Base-by-base conservation (phyloP, 352 stramenopile genomes). In the Phytophthora crassamura region DNA sequence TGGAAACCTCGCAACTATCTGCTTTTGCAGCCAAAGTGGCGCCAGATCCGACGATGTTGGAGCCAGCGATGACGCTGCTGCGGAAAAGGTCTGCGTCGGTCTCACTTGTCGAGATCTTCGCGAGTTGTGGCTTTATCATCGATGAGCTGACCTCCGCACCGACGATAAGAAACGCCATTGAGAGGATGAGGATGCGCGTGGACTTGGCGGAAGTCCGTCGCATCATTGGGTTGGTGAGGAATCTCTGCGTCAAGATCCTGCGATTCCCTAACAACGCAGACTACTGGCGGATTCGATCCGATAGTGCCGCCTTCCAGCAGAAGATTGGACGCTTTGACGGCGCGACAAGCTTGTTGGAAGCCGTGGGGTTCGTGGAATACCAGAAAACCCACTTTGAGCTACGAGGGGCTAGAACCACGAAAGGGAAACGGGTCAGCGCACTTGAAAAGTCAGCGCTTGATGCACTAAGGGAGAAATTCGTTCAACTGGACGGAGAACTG, bases 261-360 rank as follows among this genome's bases (percentile, higher is more conserved):
- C 75, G 81, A 4, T 92, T 88, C 45, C 84, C 84, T 2, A 83
- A 92, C 48, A 89, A 92, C 28, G 67, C 79, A 2, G 81, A 89
- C 30, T 92, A 92, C 50, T 92, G 84, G 84, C 63, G 84, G 5
- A 63, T 92, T 34, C 84, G 84, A 28, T 69, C 69, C 0, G 78
- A 90, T 45, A 89, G 63, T 10, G 11, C 59, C 5, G 79, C 74
- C 5, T 92, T 92, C 36, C 69, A 90, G 14, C 70, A 77, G 25
- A 90, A 92, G 49, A 59, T 92, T 11, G 81, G 81, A 7, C 74
- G 82, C 4, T 87, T 89, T 50, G 76, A 89, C 22, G 84, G 84
- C 3, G 84, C 80, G 0, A 82, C 77, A 8, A 80, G 64, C 40
- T 38, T 92, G 1, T 32, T 92, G 14, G 76, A 90, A 55, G 74